phyloP scores from a whole-genome alignment of 2,329 filamentous ascomycete species.

The Davidsoniella virescens region DNA sequence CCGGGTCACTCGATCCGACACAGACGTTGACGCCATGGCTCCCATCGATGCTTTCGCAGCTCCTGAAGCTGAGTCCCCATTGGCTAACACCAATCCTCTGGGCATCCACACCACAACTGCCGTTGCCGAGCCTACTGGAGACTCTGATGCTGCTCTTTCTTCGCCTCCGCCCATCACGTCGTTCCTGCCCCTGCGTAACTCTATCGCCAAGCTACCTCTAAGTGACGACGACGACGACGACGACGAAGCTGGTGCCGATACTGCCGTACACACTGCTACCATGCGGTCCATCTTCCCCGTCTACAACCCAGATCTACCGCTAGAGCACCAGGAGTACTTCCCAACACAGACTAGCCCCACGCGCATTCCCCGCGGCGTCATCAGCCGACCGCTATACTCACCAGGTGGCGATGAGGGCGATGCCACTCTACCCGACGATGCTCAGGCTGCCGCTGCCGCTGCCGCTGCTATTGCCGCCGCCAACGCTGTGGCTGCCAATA shows the following conservation, averaged over 20 bases:
- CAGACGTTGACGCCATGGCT: not conserved
- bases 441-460: not conserved
- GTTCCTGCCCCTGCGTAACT: slow-evolving; percentile 28
- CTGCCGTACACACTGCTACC: slow-evolving; percentile 21
- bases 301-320: slow-evolving; percentile 51
- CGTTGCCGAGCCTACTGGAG: slow-evolving; percentile 1
- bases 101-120: not conserved
- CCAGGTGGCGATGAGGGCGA: slow-evolving; percentile 20
- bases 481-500: not conserved
- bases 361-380: slow-evolving; percentile 45
- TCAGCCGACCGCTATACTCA: slow-evolving; percentile 49
- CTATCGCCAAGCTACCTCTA: slow-evolving; percentile 39
- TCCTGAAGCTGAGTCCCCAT: not conserved
- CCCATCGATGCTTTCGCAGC: slow-evolving; percentile 2
- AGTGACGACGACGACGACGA: slow-evolving; percentile 16
- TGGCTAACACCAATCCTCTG: not conserved
- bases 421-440: not conserved
- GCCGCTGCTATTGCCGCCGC: not conserved
- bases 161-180: slow-evolving; percentile 3
- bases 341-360: slow-evolving; percentile 49
- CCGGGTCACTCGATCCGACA: not conserved
- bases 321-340: slow-evolving; percentile 54
- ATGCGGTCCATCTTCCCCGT: slow-evolving; percentile 61
- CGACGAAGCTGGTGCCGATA: slow-evolving; percentile 14
- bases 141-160: not conserved